Base-by-base conservation (phyloP, 1,139 yeast genomes). In the Debaryomyces udenii region DNA sequence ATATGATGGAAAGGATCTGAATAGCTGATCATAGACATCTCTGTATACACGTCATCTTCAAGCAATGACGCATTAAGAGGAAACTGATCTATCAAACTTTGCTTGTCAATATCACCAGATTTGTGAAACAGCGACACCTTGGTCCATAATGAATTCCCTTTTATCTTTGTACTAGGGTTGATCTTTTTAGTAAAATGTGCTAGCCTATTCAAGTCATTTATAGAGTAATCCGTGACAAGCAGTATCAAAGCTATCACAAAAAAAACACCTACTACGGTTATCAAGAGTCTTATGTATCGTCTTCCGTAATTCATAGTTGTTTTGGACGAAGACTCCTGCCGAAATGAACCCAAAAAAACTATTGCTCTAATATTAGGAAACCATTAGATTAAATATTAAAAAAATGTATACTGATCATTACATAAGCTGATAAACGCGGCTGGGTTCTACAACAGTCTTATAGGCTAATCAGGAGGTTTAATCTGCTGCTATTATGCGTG, bases 1-100 rank as follows among this genome's bases (percentile, higher is more conserved):
- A 50, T 28, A 14, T 39, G 36, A 3, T 30, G 30, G 14, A 40
- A 38, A 2, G 65, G 61, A 40, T 61, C 65, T 2, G 57, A 49
- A 33, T 49, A 62, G 1, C 56, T 48, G 5, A 45, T 44, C 41
- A 60, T 23, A 3, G 27, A 9, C 29, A 14, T 17, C 6, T 16
- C 28, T 3, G 27, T 27, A 22, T 38, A 41, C 26, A 27, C 17
- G 20, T 24, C 35, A 15, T 30, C 27, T 3, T 39, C 31, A 6
- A 45, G 18, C 23, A 48, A 32, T 10, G 32, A 17, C 4, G 24
- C 31, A 7, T 43, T 31, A 13, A 52, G 42, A 10, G 56, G 56
- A 39, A 50, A 50, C 9, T 18, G 27, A 24, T 34, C 37, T n/a
- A 34, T 26, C 24, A 34, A 34, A 9, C 11, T n/a, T 11, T 34